Evolutionary conservation across 2,329 filamentous ascomycete species (phyloP).

Genomic region (Trichoderma guizhouense): DNA sequence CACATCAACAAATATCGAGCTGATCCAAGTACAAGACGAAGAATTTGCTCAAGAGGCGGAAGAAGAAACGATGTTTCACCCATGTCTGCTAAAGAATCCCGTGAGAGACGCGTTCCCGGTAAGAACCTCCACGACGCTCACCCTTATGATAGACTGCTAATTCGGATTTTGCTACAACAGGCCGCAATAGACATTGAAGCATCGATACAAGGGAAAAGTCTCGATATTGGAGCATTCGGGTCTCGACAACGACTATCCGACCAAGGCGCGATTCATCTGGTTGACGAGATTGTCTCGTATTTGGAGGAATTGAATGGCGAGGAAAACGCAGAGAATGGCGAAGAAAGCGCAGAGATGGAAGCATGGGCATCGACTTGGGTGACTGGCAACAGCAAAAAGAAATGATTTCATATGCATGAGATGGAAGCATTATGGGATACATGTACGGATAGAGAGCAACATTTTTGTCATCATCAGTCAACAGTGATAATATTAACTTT

Average conservation of each 20-base stretch:
- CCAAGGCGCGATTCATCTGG: constrained; percentile 27
- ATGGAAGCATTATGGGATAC: background rate
- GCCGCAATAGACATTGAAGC: constrained; percentile 41
- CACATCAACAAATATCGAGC: background rate
- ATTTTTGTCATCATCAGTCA: background rate
- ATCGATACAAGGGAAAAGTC: constrained; percentile 28
- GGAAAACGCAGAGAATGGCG: too few relatives aligned
- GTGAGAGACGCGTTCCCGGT: constrained; percentile 30
- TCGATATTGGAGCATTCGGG: constrained; percentile 43
- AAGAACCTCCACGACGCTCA: constrained; percentile 16
- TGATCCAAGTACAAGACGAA: background rate
- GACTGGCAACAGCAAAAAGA: background rate
- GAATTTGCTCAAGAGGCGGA: background rate
- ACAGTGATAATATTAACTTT: background rate
- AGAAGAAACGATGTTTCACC: background rate
- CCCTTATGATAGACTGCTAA: background rate
- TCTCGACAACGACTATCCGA: constrained; percentile 28
- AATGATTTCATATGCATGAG: background rate
- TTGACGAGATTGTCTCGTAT: constrained; percentile 25
- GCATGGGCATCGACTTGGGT: background rate
- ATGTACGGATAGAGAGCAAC: background rate
- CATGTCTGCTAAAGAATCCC: constrained; percentile 24
- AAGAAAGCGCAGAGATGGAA: background rate
- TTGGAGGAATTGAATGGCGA: constrained; percentile 19
- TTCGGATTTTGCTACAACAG: constrained; percentile 23